Base-by-base conservation (phyloP, 495 filamentous ascomycete genomes). In the Corynascus novoguineensis region DNA sequence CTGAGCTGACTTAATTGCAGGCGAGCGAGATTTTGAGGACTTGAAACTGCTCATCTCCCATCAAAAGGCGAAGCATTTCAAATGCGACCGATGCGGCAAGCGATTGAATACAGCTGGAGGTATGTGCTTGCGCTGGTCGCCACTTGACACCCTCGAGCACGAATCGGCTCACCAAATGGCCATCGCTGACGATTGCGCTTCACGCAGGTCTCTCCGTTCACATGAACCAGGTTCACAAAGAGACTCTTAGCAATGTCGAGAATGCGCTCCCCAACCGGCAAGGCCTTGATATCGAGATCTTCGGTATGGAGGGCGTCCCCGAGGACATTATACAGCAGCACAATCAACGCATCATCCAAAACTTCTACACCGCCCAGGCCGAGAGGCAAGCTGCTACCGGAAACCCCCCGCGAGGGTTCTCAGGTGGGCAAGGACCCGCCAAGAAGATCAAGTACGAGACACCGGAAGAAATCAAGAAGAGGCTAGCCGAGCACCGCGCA, bases 41-140 rank as follows among this genome's bases (percentile, higher is more conserved):
- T 71, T 97, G 12, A 95, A 95, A 74, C 90, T 97, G 57, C 83
- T 98, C 47, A 95, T 96, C 59, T 87, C 86, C 50, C 93, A 98
- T 73, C 95, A 97, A 67, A 97, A 96, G 70, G 92, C 93, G 21
- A 97, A 97, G 73, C 93, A 98, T 71, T 97, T 95, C 81, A 96
- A 95, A 68, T 98, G 93, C 72, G 89, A 95, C 59, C 74, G 85
- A 75, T 98, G 93, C 67, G 81, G 81, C 22, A 83, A 93, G 57
- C 80, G 92, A 60, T 71, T 98, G 34, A 96, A 97, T 65, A 98
- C 93, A 2, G 93, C 92, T 50, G 95, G 95, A 77, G 93, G 93
- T 91, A 70, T 68, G 82, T 29, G 35, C 29, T 21, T 29, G 6
- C 15, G 44, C 10, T 14, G 14, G 17, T 46, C n/a, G 9, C 34